Evolutionary conservation across 2,329 filamentous ascomycete genomes (phyloP), one percentile per base, ranked within the genome.

Genomic region (Alternaria novae-zelandiae): DNA sequence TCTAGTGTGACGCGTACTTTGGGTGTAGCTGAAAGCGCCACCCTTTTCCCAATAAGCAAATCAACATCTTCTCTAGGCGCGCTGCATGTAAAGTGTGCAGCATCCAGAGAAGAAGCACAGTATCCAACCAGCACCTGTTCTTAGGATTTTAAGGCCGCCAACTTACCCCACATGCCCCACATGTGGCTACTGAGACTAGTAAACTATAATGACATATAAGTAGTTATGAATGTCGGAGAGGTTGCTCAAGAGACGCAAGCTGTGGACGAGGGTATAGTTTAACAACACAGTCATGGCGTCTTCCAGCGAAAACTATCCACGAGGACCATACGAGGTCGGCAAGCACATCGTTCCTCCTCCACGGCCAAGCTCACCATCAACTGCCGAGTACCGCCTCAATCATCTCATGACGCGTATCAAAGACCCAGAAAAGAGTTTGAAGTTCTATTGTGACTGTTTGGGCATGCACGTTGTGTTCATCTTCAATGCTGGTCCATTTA

Each of bases 351-450:
- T 72, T 15, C 72, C 72, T 4, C 73, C 72, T 23, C 66, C 72
- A 9, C 72, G 73, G 2, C 68, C 73, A 2, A 17, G 49, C 6
- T 77, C 74, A 3, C 74, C 74, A 17, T 58, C 69, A 7, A 77
- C 73, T 17, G 57, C 67, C n/a, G 62, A 63, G 43, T 78, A 69
- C 57, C 70, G 70, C 13, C 67, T 77, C 13, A 79, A 79, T 41
- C 77, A 79, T 55, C 63, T 78, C 0, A 79, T 79, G 77, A 65
- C 78, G 3, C 70, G 76, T 12, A 77, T 78, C 50, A 75, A 74
- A 41, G 63, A 77, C 51, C 76, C 76, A 0, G 54, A 70, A 8
- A 59, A 61, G 9, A 75, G 70, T 11, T 43, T 79, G 4, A 45
- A 67, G 11, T 79, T 79, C 59, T 79, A 79, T 50, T 78, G 74